phyloP scores from a whole-genome alignment of 108 stramenopile genomes.

The Skeletonema potamos region DNA sequence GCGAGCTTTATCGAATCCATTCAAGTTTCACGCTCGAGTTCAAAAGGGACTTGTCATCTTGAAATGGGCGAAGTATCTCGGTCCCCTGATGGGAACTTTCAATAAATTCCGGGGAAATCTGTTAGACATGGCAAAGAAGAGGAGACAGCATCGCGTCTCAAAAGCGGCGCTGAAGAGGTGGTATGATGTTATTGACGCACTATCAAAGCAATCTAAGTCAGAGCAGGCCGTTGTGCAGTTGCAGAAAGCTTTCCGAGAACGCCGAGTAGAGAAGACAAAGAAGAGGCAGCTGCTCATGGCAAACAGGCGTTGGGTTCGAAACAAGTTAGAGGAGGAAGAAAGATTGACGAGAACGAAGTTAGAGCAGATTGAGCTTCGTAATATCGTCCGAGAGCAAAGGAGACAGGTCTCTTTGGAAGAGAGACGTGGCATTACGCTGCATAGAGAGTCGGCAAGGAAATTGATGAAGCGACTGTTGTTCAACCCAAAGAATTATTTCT shows the following conservation, averaged over 20 bases:
- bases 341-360: constrained; percentile 8
- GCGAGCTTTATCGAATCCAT: constrained; percentile 30
- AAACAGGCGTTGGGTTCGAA: constrained; percentile 19
- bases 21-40: constrained; percentile 26
- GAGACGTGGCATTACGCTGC: constrained; percentile 29
- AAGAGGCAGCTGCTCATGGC: constrained; percentile 37
- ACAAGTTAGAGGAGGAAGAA: constrained; percentile 36
- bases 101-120: constrained; percentile 65
- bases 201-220: constrained; percentile 20
- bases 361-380: constrained; percentile 22
- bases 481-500: constrained; percentile 75
- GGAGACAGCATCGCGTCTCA: constrained; percentile 43
- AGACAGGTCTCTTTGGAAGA: constrained; percentile 60
- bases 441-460: constrained; percentile 23
- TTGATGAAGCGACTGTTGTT: constrained; percentile 51
- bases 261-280: constrained; percentile 26
- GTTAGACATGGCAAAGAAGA: constrained; percentile 49
- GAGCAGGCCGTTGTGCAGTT: constrained; percentile 56
- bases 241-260: constrained; percentile 54
- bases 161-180: constrained; percentile 36
- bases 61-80: constrained; percentile 68
- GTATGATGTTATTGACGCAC: constrained; percentile 22
- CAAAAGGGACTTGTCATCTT: constrained; percentile 23
- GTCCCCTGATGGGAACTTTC: constrained; percentile 62
- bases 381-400: constrained; percentile 31